Evolutionary conservation across 805 yeast species (phyloP).

Genomic region (Wickerhamiella spandovensis): DNA sequence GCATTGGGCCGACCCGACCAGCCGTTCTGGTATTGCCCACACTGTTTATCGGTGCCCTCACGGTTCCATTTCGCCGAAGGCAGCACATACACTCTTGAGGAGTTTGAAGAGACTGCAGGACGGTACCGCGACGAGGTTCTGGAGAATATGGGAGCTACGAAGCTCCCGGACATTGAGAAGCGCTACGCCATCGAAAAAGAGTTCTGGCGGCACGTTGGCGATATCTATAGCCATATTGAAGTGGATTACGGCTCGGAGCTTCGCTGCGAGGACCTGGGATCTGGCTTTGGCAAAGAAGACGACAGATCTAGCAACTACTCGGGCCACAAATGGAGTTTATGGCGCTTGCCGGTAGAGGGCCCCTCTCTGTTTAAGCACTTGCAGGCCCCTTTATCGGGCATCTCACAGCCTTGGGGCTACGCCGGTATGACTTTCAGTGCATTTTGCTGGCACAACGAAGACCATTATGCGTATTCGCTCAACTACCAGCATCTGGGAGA

Average conservation of each 20-base stretch:
- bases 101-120: constrained; percentile 46
- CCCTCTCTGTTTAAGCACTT: constrained; percentile 25
- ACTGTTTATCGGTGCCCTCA: constrained; percentile 75
- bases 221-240: constrained; percentile 19
- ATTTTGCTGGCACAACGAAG: constrained; percentile 96
- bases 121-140: constrained; percentile 36
- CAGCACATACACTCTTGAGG: constrained; percentile 38
- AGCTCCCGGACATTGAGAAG: constrained; percentile 8
- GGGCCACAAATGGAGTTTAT: constrained; percentile 27
- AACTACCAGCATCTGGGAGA: constrained; percentile 87
- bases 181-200: constrained; percentile 21
- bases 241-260: constrained; percentile 32
- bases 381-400: constrained; percentile 50
- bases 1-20: not conserved
- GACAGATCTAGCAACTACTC: constrained; percentile 14
- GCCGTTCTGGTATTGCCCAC: constrained; percentile 60
- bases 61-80: constrained; percentile 80
- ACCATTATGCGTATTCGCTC: constrained; percentile 81
- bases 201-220: constrained; percentile 27
- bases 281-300: constrained; percentile 7
- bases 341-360: constrained; percentile 24
- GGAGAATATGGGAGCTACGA: not conserved
- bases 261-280: constrained; percentile 19
- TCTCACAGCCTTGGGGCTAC: constrained; percentile 92
- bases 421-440: constrained; percentile 82